These are phyloP conservation scores for Penicillium ochrochloron DNA, from an alignment of 495 filamentous ascomycete species.

Conservation along the genomic window DNA sequence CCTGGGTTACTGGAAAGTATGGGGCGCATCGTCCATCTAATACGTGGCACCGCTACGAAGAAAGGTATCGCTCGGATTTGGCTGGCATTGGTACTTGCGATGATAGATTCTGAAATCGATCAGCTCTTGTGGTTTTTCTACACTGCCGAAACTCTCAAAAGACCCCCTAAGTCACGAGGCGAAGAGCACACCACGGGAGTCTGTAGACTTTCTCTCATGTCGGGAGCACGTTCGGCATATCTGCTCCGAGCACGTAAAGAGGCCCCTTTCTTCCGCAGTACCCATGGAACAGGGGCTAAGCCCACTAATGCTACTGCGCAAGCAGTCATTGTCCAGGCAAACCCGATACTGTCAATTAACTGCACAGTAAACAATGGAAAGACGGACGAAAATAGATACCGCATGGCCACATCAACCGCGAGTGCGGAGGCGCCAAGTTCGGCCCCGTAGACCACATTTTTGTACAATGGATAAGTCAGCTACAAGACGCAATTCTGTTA, in stretches of 20 bases:
- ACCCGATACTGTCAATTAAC: constrained; percentile 12
- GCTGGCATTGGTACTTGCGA: too few relatives aligned
- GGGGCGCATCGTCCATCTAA: too few relatives aligned
- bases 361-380: constrained; percentile 17
- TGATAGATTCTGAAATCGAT: too few relatives aligned
- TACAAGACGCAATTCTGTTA: neutral
- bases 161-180: too few relatives aligned
- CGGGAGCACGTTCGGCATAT: neutral
- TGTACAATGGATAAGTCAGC: constrained; percentile 19
- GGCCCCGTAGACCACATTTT: constrained; percentile 19
- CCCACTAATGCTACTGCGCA: constrained; percentile 7
- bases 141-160: too few relatives aligned
- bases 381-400: constrained; percentile 16
- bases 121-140: too few relatives aligned
- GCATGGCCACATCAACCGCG: constrained; percentile 17
- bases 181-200: too few relatives aligned
- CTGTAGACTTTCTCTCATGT: too few relatives aligned
- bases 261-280: constrained; percentile 12
- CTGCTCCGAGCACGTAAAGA: constrained; percentile 11
- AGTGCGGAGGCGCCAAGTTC: constrained; percentile 16
- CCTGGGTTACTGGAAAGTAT: too few relatives aligned
- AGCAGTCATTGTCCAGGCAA: constrained; percentile 15
- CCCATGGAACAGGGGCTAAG: constrained; percentile 13
- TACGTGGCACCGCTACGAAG: too few relatives aligned
- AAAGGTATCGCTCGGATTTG: too few relatives aligned